Evolutionary conservation across 2,329 filamentous ascomycete genomes (phyloP), one percentile per base, ranked within the genome.

Genomic region (Fusarium succisae): DNA sequence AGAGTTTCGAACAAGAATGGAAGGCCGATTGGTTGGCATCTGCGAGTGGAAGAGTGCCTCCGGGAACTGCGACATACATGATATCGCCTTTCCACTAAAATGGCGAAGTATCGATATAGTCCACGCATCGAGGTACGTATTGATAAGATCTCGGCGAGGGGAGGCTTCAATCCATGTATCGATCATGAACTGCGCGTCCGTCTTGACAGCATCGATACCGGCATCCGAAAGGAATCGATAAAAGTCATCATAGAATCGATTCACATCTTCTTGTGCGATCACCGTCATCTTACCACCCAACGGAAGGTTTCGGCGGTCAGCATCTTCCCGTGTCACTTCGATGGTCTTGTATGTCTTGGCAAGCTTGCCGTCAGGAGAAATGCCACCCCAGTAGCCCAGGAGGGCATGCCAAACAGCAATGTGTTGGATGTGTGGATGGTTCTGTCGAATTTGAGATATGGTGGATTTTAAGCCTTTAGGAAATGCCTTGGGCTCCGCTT

Each of bases 361-460:
- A 55, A 99, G 90, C 54, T 91, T 88, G 1, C 95, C 93, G 10
- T 89, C 83, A 0, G 93, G 91, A 2, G 94, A 90, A 17, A 99
- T 91, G 1, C 95, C 95, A 53, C 94, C 96, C 96, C 96, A 98
- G 81, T 98, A 98, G 5, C 95, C 92, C 58, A 93, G 81, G 1
- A 98, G 86, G 2, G 96, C 94, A 83, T 99, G 96, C 96, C 96
- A 99, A 2, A 98, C 96, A 17, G 94, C 94, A 57, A 98, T 89
- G 76, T 98, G 93, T 68, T 93, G 89, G 66, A 98, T 92, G 67
- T 91, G 90, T 1, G 91, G 91, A 77, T 95, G 90, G 22, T 87
- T 87, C 24, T 88, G 83, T 28, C 94, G 91, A 66, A 98, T 93
- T 12, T 89, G 87, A 10, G 87, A 84, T 4, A 97, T 87, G 0